These are phyloP conservation scores for Saturnispora gosingensis DNA, from an alignment of 805 yeast species.

Conservation along the genomic window DNA sequence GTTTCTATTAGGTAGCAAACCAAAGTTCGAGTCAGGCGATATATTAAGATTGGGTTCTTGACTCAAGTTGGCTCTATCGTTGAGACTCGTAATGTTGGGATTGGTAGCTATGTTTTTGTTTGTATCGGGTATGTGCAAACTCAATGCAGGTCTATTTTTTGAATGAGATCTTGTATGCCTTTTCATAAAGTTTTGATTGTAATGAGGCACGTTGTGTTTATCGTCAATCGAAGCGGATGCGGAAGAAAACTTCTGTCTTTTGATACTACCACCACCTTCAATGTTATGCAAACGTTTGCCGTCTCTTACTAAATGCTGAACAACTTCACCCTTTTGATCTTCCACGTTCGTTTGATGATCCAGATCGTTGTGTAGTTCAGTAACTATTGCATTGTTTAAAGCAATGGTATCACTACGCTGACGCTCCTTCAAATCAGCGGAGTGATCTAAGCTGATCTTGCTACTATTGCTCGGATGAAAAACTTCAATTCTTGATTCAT, in stretches of 20 bases:
- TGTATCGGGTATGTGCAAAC: conserved; percentile 51
- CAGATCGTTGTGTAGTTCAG: conserved; percentile 3
- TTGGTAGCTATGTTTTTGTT: not conserved
- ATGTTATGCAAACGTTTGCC: not conserved
- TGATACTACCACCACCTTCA: not conserved
- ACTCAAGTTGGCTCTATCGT: not conserved
- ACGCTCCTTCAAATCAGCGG: not conserved
- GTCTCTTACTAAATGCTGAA: not conserved
- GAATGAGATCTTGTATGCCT: conserved; percentile 4
- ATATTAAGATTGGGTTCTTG: not conserved
- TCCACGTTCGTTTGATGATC: not conserved
- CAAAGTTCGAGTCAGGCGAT: conserved; percentile 6
- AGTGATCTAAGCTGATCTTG: not conserved
- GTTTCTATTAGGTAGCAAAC: not conserved
- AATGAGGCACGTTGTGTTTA: not conserved
- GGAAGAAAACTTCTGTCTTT: not conserved
- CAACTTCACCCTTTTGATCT: not conserved
- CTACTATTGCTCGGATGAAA: not conserved
- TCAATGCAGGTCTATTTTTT: conserved; percentile 41
- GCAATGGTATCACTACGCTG: not conserved
- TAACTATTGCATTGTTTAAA: conserved; percentile 3
- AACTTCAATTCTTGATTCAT: conserved; percentile 12
- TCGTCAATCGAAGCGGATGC: not conserved
- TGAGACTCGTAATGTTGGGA: not conserved
- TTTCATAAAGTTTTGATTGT: not conserved